Percentiles rank a stretch among this genome's conserved stretches.
Evolutionary conservation across 768 basidiomycete species (phyloP).

Genomic region (Gelatoporia subvermispora): DNA sequence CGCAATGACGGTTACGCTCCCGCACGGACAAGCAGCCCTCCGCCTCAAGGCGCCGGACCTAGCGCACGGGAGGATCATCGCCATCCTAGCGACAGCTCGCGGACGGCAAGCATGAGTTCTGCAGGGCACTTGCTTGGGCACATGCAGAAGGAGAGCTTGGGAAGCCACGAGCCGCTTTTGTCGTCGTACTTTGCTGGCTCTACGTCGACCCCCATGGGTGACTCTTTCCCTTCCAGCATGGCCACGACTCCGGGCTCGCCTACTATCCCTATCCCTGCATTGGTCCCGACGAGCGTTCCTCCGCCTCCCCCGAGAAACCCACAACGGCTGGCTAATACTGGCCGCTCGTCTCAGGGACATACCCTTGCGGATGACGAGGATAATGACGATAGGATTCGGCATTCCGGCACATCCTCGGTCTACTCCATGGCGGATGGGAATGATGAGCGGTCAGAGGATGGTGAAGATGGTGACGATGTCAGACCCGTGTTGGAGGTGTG

Average conservation of each 20-base stretch:
- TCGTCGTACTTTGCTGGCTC: slow-evolving; percentile 22
- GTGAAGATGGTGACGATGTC: slow-evolving; percentile 1
- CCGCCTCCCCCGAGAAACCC: slow-evolving; percentile 17
- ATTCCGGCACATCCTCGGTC: slow-evolving; percentile 6
- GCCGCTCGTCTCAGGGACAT: not conserved
- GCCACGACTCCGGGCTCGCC: slow-evolving; percentile 15
- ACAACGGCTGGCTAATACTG: slow-evolving; percentile 2
- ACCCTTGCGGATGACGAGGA: slow-evolving; percentile 1
- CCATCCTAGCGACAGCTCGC: slow-evolving; percentile 19
- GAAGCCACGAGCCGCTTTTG: slow-evolving; percentile 59
- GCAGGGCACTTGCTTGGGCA: slow-evolving; percentile 31
- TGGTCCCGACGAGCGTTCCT: slow-evolving; percentile 8
- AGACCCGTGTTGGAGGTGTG: slow-evolving; percentile 13
- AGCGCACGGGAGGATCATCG: slow-evolving; percentile 13
- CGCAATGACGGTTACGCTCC: slow-evolving; percentile 37
- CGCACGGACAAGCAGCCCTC: slow-evolving; percentile 44
- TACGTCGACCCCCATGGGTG: not conserved
- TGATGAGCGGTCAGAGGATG: slow-evolving; percentile 1
- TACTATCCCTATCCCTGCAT: slow-evolving; percentile 11
- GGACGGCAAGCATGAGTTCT: slow-evolving; percentile 14
- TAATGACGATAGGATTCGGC: slow-evolving; percentile 1
- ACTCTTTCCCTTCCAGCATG: too few relatives aligned
- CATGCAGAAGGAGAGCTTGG: slow-evolving; percentile 44
- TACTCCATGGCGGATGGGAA: slow-evolving; percentile 5
- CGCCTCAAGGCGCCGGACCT: slow-evolving; percentile 26